Conservation (phyloP, 2,329 filamentous ascomycete species). For the Gremmenia infestans region DNA sequence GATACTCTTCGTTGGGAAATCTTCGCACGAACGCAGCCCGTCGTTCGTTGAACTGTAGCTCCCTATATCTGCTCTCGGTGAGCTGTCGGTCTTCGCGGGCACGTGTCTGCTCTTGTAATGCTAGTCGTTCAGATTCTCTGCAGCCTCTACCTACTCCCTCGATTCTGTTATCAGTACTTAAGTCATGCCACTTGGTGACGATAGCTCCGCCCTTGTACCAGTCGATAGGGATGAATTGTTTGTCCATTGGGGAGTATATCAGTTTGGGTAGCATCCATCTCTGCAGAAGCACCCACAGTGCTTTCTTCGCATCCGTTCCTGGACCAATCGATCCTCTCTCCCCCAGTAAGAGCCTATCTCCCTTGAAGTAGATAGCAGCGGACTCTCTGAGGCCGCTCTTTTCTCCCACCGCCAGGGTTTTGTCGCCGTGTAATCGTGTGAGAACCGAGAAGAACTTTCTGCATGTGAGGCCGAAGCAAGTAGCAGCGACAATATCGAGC, state of each 20-base stretch:
- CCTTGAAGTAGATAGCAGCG: not conserved
- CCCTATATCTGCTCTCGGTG: too few relatives aligned
- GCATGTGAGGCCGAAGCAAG: not conserved
- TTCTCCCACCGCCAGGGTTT: not conserved
- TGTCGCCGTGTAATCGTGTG: not conserved
- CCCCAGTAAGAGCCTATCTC: not conserved
- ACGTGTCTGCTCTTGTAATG: too few relatives aligned
- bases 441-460: not conserved
- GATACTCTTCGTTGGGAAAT: too few relatives aligned
- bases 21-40: too few relatives aligned
- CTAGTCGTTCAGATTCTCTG: too few relatives aligned
- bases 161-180: rapidly evolving
- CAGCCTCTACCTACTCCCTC: rapidly evolving
- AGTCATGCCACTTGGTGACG: too few relatives aligned
- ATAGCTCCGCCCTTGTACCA: not conserved
- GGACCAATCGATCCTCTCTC: not conserved
- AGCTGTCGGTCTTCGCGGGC: too few relatives aligned
- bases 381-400: not conserved
- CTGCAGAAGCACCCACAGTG: not conserved
- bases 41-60: too few relatives aligned
- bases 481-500: not conserved
- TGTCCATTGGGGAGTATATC: not conserved
- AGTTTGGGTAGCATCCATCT: not conserved
- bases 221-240: not conserved
- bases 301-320: not conserved